Evolutionary conservation across 768 basidiomycete genomes (phyloP).

Genomic region (Rhodocollybia butyracea): DNA sequence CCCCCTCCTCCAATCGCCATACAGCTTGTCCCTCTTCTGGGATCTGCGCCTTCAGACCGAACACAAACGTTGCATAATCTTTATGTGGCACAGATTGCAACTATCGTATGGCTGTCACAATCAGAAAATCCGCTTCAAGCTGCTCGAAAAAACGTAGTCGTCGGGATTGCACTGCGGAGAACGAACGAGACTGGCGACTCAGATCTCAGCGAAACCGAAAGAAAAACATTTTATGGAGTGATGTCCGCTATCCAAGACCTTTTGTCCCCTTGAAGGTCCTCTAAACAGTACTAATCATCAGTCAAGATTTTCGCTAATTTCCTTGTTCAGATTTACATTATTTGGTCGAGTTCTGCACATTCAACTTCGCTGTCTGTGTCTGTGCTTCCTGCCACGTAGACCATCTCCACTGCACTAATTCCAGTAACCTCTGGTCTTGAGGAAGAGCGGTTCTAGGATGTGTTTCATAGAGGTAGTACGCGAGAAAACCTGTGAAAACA

Average conservation of each 20-base stretch:
- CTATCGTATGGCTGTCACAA: constrained; percentile 69
- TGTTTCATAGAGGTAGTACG: constrained; percentile 77
- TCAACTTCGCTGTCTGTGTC: neutral
- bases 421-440: constrained; percentile 48
- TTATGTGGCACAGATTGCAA: constrained; percentile 85
- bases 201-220: constrained; percentile 36
- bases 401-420: constrained; percentile 69
- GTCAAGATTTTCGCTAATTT: neutral
- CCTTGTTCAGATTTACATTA: neutral
- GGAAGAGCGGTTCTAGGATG: constrained; percentile 70
- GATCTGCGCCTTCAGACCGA: constrained; percentile 66
- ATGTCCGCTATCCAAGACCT: constrained; percentile 44
- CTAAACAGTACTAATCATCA: neutral
- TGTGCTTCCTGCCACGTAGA: constrained; percentile 27
- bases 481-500: constrained; percentile 72
- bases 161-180: constrained; percentile 68
- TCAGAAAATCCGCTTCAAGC: constrained; percentile 35
- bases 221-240: constrained; percentile 42
- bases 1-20: constrained; percentile 70
- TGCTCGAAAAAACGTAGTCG: constrained; percentile 58
- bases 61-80: constrained; percentile 71
- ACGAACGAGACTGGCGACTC: constrained; percentile 22
- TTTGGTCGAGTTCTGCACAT: neutral
- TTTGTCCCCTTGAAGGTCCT: constrained; percentile 18
- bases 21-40: constrained; percentile 74